Evolutionary conservation across 306 rosid genomes (phyloP).

Genomic region (Pyrus communis): DNA sequence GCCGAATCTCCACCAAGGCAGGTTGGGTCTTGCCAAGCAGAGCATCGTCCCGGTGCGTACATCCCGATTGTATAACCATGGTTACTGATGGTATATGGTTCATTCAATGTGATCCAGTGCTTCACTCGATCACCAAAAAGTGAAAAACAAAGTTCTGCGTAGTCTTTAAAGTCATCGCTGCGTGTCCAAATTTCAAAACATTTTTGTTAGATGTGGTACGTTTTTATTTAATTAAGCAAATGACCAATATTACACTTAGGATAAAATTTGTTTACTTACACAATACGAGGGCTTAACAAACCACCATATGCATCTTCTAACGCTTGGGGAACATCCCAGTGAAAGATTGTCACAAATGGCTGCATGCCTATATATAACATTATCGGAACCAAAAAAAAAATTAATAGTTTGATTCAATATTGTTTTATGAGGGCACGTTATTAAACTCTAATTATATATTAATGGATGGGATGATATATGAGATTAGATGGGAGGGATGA

Average conservation of each 20-base stretch:
- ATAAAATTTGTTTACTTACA: slow-evolving; percentile 26
- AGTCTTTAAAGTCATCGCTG: slow-evolving; percentile 34
- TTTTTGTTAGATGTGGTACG: too few relatives aligned
- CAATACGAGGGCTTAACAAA: slow-evolving; percentile 36
- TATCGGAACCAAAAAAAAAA: background rate
- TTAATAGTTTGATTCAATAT: background rate
- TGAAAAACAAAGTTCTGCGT: slow-evolving; percentile 40
- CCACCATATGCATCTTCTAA: slow-evolving; percentile 61
- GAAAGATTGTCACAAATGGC: slow-evolving; percentile 56
- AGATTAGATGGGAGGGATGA: too few relatives aligned
- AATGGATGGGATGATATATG: too few relatives aligned
- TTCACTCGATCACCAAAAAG: slow-evolving; percentile 55
- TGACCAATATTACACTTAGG: background rate
- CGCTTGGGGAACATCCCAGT: slow-evolving; percentile 69
- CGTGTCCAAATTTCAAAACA: background rate
- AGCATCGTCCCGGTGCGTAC: too few relatives aligned
- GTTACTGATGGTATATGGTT: slow-evolving; percentile 27
- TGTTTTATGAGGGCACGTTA: background rate
- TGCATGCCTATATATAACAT: slow-evolving; percentile 16
- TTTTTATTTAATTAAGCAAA: background rate
- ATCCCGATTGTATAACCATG: too few relatives aligned
- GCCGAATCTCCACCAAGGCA: slow-evolving; percentile 47
- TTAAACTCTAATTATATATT: too few relatives aligned
- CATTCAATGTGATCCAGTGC: slow-evolving; percentile 60
- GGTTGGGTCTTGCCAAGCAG: too few relatives aligned